Evolutionary conservation across 2,329 filamentous ascomycete species (phyloP).

Genomic region (Grosmannia serpens): DNA sequence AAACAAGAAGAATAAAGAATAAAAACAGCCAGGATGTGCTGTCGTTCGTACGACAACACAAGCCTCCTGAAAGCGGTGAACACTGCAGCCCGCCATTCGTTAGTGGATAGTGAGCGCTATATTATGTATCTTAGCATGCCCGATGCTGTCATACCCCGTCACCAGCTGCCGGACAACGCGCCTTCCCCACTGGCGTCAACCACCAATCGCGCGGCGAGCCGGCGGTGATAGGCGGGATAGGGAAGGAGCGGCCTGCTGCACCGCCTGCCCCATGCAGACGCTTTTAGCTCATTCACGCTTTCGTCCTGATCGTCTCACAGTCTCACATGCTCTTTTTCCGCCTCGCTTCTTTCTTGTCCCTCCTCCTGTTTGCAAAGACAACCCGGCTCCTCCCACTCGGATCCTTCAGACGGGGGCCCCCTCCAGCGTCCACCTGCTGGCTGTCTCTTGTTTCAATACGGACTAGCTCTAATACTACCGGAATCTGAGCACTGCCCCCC

Average conservation of each 20-base stretch:
- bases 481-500: background rate
- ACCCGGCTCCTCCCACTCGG: background rate
- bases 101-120: background rate
- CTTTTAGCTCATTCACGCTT: background rate
- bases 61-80: background rate
- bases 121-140: background rate
- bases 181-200: background rate
- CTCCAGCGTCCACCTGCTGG: background rate
- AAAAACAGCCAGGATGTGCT: background rate
- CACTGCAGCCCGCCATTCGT: background rate
- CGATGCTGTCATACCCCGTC: background rate
- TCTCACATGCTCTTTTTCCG: background rate
- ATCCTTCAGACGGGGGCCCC: background rate
- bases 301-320: background rate
- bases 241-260: background rate
- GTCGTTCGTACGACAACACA: background rate
- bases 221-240: background rate
- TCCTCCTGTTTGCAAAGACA: background rate
- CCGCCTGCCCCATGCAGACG: background rate
- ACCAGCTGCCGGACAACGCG: background rate
- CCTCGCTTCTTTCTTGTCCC: background rate
- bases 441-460: background rate
- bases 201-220: background rate
- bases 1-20: background rate
- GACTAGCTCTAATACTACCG: background rate